Conservation (phyloP, 257 asterid species). For the Anisodus tanguticus region DNA sequence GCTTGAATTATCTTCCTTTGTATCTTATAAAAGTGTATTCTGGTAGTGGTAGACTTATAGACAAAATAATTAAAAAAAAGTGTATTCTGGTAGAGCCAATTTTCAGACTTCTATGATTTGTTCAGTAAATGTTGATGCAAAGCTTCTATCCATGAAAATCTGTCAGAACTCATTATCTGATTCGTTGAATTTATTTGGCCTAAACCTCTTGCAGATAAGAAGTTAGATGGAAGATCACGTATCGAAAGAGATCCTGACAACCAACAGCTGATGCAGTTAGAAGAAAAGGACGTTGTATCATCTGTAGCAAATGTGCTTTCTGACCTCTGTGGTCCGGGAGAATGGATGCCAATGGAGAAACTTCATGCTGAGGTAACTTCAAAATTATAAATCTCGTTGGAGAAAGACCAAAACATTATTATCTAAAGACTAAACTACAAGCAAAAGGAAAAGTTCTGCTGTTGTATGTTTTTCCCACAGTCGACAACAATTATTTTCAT, state of each 20-base stretch:
- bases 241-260: slow-evolving; percentile 81
- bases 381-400: background rate
- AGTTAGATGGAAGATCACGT: slow-evolving; percentile 71
- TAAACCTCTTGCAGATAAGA: slow-evolving; percentile 65
- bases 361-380: slow-evolving; percentile 79
- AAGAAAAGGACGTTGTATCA: slow-evolving; percentile 91
- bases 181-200: slow-evolving; percentile 26
- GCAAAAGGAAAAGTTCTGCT: background rate
- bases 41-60: background rate
- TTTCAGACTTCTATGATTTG: slow-evolving; percentile 21
- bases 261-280: slow-evolving; percentile 79
- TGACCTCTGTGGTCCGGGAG: slow-evolving; percentile 96
- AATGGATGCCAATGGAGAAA: slow-evolving; percentile 95
- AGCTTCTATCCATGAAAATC: background rate
- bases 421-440: background rate
- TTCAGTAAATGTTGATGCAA: background rate
- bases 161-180: slow-evolving; percentile 25
- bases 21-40: background rate
- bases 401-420: background rate
- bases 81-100: slow-evolving; percentile 3
- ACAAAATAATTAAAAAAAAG: background rate
- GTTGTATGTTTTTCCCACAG: background rate
- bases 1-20: background rate
- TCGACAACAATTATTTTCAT: background rate
- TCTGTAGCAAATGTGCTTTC: slow-evolving; percentile 89